These are phyloP conservation scores for Musa beccarii DNA, from an alignment of 176 grass and related monocot genomes.

Conservation along the genomic window DNA sequence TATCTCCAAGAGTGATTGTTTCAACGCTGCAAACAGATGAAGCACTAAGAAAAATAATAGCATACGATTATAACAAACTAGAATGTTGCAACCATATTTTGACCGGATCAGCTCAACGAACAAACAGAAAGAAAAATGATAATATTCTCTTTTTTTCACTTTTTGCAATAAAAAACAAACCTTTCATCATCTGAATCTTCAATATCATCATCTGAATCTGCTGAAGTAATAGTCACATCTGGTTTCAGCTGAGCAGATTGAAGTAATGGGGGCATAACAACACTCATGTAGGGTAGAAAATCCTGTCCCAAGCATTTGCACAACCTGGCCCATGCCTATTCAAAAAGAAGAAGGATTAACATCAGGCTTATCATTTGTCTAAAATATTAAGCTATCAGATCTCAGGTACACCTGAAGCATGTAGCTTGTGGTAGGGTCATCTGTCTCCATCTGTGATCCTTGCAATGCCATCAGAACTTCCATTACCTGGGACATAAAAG, in stretches of 20 bases:
- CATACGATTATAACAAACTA: background rate
- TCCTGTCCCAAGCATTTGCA: slow-evolving; percentile 99
- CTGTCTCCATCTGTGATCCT: slow-evolving; percentile 92
- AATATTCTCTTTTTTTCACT: background rate
- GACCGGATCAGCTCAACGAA: background rate
- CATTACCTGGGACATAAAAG: slow-evolving; percentile 59
- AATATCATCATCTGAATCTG: slow-evolving; percentile 92
- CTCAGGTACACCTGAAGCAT: slow-evolving; percentile 67
- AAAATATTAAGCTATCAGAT: no score
- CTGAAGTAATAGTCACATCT: slow-evolving; percentile 93
- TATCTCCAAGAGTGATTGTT: slow-evolving; percentile 92
- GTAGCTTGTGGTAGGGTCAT: slow-evolving; percentile 98
- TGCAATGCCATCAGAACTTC: slow-evolving; percentile 96
- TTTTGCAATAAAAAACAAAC: slow-evolving; percentile 23
- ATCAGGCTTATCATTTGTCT: slow-evolving; percentile 1
- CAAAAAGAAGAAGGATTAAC: slow-evolving; percentile 15
- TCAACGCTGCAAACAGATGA: slow-evolving; percentile 55
- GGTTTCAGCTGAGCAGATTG: slow-evolving; percentile 98
- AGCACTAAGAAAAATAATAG: background rate
- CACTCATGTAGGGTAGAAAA: slow-evolving; percentile 97
- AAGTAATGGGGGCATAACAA: slow-evolving; percentile 97
- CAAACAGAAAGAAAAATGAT: background rate
- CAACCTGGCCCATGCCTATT: slow-evolving; percentile 90
- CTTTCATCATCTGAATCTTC: slow-evolving; percentile 92
- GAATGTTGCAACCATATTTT: background rate